phyloP scores from a whole-genome alignment of 306 rosid species.

The Malus asiatica region DNA sequence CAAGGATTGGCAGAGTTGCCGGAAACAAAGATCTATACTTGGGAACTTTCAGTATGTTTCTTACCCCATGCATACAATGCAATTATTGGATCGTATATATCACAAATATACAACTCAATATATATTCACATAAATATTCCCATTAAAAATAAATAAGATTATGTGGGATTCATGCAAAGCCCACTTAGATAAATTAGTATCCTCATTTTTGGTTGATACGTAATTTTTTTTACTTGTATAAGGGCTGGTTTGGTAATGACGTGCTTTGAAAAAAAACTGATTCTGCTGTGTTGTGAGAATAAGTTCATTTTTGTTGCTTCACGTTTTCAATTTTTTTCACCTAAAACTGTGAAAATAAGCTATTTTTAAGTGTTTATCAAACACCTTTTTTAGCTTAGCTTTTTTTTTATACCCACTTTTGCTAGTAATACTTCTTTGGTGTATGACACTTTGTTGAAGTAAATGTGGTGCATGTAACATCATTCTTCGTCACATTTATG shows the following conservation, averaged over 20 bases:
- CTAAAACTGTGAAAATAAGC: too few species aligned
- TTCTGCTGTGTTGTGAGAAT: too few species aligned
- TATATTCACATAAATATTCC: neutral
- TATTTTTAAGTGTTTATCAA: too few species aligned
- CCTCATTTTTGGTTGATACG: too few species aligned
- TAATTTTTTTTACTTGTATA: too few species aligned
- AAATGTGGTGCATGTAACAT: neutral
- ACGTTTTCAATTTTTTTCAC: too few species aligned
- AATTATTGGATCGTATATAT: neutral
- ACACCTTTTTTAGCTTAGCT: too few species aligned
- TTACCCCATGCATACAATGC: neutral
- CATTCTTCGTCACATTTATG: neutral
- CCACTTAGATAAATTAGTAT: neutral
- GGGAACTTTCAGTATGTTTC: conserved; percentile 89
- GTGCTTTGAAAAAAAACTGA: too few species aligned
- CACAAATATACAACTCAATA: neutral
- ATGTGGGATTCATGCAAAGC: neutral
- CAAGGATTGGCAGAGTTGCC: conserved; percentile 96
- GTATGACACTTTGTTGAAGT: neutral
- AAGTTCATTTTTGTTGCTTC: too few species aligned
- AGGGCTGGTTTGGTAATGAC: too few species aligned
- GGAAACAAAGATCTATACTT: conserved; percentile 98
- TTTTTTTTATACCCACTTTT: too few species aligned
- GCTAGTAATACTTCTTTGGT: neutral
- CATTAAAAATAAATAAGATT: neutral